Percentiles rank a stretch among this genome's conserved stretches.
These are phyloP conservation scores for Bromus sterilis DNA, from an alignment of 176 grass and related monocot genomes.

Conservation along the genomic window DNA sequence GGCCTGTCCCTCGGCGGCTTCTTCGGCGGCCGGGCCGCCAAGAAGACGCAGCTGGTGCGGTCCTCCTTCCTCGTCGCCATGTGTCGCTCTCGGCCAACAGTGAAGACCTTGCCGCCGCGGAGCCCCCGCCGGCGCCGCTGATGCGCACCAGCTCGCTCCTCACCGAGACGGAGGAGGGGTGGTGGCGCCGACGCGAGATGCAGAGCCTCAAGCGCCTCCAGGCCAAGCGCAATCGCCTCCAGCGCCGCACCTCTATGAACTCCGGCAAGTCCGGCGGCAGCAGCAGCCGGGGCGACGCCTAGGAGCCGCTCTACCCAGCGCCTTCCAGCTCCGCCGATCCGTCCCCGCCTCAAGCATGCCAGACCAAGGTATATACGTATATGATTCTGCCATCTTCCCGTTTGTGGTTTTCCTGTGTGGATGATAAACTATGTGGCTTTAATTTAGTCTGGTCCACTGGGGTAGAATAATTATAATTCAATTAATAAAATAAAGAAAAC, in stretches of 20 bases:
- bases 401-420: too few relatives aligned
- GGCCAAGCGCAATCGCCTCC: conserved; percentile 79
- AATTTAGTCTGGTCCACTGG: too few relatives aligned
- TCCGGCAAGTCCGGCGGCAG: too few relatives aligned
- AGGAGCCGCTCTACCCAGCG: background rate
- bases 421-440: too few relatives aligned
- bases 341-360: conserved; percentile 12
- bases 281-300: conserved; percentile 12
- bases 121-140: conserved; percentile 17
- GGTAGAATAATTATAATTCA: too few relatives aligned
- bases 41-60: conserved; percentile 35
- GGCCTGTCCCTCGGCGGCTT: conserved; percentile 70
- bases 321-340: conserved; percentile 35
- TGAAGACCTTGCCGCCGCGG: conserved; percentile 25
- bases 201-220: conserved; percentile 65
- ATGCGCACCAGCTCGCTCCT: conserved; percentile 70
- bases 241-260: conserved; percentile 70
- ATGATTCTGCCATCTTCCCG: background rate
- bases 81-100: conserved; percentile 18
- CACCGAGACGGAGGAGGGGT: conserved; percentile 47
- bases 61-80: conserved; percentile 64
- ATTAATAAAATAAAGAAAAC: too few relatives aligned
- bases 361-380: conserved; percentile 31
- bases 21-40: conserved; percentile 54
- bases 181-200: conserved; percentile 47